Evolutionary conservation across 495 filamentous ascomycete genomes (phyloP), one percentile per base, ranked within the genome.

Genomic region (Chaetomium cochliodes): DNA sequence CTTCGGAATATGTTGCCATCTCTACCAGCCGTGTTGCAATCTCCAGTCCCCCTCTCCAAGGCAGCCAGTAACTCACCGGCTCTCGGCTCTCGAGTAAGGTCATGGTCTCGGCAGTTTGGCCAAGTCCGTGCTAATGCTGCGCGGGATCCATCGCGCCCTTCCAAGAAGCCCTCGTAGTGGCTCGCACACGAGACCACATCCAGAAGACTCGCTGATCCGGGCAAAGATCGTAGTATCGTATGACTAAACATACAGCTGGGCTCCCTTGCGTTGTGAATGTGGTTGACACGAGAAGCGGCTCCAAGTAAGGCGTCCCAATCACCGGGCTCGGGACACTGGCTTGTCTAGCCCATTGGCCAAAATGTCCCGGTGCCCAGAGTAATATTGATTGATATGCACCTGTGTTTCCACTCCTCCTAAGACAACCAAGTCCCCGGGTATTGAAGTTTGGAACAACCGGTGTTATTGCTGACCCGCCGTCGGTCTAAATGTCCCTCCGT

Each of bases 171-270:
- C n/a, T 41, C 16, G n/a, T 30, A 56, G 53, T 56, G 53, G 53
- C 33, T 9, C 0, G 20, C 3, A 9, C 39, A 56, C 33, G 28
- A 56, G 18, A 33, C 13, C 33, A 15, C 16, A 3, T 33, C 13
- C 30, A 9, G 20, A 33, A 41, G 15, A n/a, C 39, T 44, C 20
- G 2, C 23, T 39, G 22, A 25, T 37, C 22, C 39, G 55, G 55
- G 55, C 46, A 58, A 58, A 18, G 55, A 46, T 58, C 39, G 55
- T 56, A 56, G 55, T 46, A 58, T 58, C 33, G 30, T 46, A n/a
- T 46, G 37, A 46, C 39, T 46, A 46, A 58, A 58, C n/a, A 18
- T 44, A 58, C 15, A 58, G 4, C 37, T 5, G 4, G 33, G 7
- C 25, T 42, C 54, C 33, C 30, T 8, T 26, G 33, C 7, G 33